Evolutionary conservation across 495 filamentous ascomycete species (phyloP).

Genomic region (Tirmania nivea): DNA sequence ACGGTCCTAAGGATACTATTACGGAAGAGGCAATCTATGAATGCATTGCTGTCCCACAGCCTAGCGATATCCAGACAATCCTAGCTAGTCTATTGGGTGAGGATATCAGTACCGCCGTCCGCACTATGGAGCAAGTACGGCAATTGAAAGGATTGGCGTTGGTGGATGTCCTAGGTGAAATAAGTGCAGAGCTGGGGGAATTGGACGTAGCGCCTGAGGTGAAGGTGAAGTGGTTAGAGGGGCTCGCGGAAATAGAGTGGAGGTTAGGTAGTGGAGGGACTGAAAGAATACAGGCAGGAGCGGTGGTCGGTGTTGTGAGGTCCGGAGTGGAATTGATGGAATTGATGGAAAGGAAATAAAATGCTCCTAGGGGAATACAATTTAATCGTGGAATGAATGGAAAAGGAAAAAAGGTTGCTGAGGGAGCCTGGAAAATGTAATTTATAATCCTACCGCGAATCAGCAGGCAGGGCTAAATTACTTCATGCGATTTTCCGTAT

Average conservation of each 20-base stretch:
- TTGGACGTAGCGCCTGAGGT: constrained; percentile 72
- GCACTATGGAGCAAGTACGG: constrained; percentile 72
- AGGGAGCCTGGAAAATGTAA: too few species aligned
- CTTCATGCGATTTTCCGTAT: too few species aligned
- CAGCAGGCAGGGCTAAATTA: too few species aligned
- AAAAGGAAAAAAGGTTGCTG: too few species aligned
- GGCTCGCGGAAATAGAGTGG: constrained; percentile 81
- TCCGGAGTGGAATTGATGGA: constrained; percentile 58
- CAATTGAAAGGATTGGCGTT: constrained; percentile 69
- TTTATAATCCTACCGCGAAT: too few species aligned
- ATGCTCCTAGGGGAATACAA: too few species aligned
- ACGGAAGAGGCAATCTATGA: constrained; percentile 86
- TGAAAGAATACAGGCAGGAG: constrained; percentile 81
- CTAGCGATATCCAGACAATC: constrained; percentile 69
- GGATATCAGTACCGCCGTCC: constrained; percentile 70
- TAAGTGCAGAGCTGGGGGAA: constrained; percentile 60
- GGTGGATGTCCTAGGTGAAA: constrained; percentile 73
- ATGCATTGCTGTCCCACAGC: constrained; percentile 90
- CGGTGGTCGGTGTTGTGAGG: constrained; percentile 78
- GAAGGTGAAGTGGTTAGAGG: constrained; percentile 77
- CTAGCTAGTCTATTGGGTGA: constrained; percentile 60
- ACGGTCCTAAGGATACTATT: constrained; percentile 51
- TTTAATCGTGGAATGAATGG: too few species aligned
- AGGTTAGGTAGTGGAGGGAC: constrained; percentile 62
- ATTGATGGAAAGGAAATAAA: constrained; percentile 28